A percentile compares a stretch with the other conserved stretches of the same genome.
phyloP scores from a whole-genome alignment of 2,329 filamentous ascomycete genomes.

The Trematosphaeria pertusa region DNA sequence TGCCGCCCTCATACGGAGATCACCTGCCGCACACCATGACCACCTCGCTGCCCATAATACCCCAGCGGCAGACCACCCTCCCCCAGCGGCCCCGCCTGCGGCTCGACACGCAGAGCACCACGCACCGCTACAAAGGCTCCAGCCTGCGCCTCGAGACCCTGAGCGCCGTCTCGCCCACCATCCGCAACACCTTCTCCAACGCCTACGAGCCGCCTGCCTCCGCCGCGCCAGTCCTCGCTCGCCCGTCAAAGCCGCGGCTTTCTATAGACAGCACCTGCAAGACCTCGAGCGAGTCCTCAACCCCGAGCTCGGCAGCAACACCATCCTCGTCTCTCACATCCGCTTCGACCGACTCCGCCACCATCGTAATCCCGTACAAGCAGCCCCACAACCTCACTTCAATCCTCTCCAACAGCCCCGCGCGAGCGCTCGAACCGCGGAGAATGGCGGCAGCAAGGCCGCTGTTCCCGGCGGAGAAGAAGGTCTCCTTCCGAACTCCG shows the following conservation, averaged over 20 bases:
- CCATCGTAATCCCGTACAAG: slow-evolving; percentile 52
- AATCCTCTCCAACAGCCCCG: slow-evolving; percentile 55
- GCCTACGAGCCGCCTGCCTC: slow-evolving; percentile 57
- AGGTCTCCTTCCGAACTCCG: slow-evolving; percentile 62
- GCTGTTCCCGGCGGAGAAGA: slow-evolving; percentile 64
- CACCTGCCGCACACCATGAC: slow-evolving; percentile 46
- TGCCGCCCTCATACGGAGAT: slow-evolving; percentile 37
- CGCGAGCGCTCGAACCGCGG: slow-evolving; percentile 44
- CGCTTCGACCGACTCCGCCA: slow-evolving; percentile 48
- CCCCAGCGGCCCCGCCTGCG: slow-evolving; percentile 64
- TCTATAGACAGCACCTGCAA: slow-evolving; percentile 42
- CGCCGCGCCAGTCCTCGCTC: slow-evolving; percentile 28
- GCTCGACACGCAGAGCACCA: slow-evolving; percentile 61
- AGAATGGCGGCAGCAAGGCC: slow-evolving; percentile 52
- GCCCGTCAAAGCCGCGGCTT: slow-evolving; percentile 38
- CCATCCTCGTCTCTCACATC: slow-evolving; percentile 49
- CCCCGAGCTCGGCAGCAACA: slow-evolving; percentile 45
- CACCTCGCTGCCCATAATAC: slow-evolving; percentile 55
- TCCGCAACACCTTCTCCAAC: slow-evolving; percentile 68
- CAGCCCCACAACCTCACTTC: slow-evolving; percentile 54
- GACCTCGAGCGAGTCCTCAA: slow-evolving; percentile 31
- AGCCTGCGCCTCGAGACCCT: slow-evolving; percentile 61
- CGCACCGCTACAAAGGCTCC: slow-evolving; percentile 55
- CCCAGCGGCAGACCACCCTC: slow-evolving; percentile 33
- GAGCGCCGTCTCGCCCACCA: slow-evolving; percentile 65